phyloP scores from a whole-genome alignment of 2,329 filamentous ascomycete species.

The Ilyonectria sp. region DNA sequence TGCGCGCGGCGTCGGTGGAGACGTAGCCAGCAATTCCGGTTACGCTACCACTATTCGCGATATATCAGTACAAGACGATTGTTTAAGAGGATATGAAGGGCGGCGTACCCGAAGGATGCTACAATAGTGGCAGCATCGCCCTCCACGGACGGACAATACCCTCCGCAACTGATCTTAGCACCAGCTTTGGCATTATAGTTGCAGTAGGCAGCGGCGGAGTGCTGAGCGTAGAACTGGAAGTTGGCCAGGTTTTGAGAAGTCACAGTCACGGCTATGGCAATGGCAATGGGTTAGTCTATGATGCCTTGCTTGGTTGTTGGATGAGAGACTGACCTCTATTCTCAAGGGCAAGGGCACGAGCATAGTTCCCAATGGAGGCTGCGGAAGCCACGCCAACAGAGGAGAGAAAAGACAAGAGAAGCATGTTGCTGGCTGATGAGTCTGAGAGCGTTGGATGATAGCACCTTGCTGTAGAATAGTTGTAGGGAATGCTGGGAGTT shows the following conservation, averaged over 20 bases:
- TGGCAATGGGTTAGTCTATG: neutral
- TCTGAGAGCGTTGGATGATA: neutral
- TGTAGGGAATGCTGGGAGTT: neutral
- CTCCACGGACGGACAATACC: conserved; percentile 61
- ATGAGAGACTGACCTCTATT: conserved; percentile 51
- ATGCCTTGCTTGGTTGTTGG: neutral
- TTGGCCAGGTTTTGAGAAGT: conserved; percentile 53
- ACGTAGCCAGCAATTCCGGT: conserved; percentile 68
- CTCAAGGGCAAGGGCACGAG: conserved; percentile 49
- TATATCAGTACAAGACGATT: neutral
- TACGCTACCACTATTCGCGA: conserved; percentile 52
- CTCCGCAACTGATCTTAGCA: conserved; percentile 59
- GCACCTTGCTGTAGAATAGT: neutral
- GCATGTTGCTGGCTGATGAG: conserved; percentile 40
- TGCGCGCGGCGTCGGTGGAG: conserved; percentile 62
- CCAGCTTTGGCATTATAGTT: conserved; percentile 61
- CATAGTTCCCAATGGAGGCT: conserved; percentile 46
- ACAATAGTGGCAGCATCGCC: conserved; percentile 60
- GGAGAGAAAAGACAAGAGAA: conserved; percentile 44
- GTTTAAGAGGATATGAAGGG: neutral
- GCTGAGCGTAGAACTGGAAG: conserved; percentile 66
- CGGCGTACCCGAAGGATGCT: conserved; percentile 58
- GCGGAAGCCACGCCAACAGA: conserved; percentile 47
- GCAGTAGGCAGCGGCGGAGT: conserved; percentile 68
- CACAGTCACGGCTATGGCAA: conserved; percentile 37